These are phyloP conservation scores for Leccinum sublutescens DNA, from an alignment of 768 basidiomycete species.

Conservation along the genomic window DNA sequence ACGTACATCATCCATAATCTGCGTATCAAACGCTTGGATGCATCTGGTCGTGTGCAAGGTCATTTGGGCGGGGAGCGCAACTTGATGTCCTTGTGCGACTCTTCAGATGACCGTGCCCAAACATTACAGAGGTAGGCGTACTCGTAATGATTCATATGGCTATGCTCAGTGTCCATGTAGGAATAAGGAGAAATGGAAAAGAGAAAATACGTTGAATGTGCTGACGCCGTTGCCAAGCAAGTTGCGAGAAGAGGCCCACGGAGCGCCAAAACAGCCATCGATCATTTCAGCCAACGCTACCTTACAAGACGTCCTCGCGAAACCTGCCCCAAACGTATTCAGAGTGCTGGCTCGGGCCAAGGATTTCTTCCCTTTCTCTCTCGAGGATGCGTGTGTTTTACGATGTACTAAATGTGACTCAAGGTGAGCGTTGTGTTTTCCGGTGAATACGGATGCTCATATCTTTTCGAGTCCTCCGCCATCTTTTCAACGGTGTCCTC, in stretches of 20 bases:
- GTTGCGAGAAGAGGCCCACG: slow-evolving; percentile 5
- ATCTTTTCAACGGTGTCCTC: slow-evolving; percentile 43
- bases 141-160: neutral
- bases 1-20: slow-evolving; percentile 52
- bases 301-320: slow-evolving; percentile 38
- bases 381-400: slow-evolving; percentile 47
- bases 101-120: slow-evolving; percentile 15
- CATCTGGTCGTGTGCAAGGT: slow-evolving; percentile 19
- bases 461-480: slow-evolving; percentile 41
- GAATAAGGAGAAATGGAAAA: slow-evolving; percentile 34
- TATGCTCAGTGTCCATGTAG: slow-evolving; percentile 20
- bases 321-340: slow-evolving; percentile 37
- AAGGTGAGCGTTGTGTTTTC: slow-evolving; percentile 37
- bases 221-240: neutral
- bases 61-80: slow-evolving; percentile 29
- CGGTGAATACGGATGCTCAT: neutral
- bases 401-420: slow-evolving; percentile 53
- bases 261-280: neutral
- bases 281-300: slow-evolving; percentile 16
- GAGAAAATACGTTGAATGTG: slow-evolving; percentile 19
- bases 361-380: slow-evolving; percentile 53
- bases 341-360: slow-evolving; percentile 48
- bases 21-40: slow-evolving; percentile 36
- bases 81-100: slow-evolving; percentile 23
- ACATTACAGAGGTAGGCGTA: slow-evolving; percentile 22